Evolutionary conservation across 306 rosid genomes (phyloP), one percentile per base, ranked within the genome.

Genomic region (Quercus glauca): DNA sequence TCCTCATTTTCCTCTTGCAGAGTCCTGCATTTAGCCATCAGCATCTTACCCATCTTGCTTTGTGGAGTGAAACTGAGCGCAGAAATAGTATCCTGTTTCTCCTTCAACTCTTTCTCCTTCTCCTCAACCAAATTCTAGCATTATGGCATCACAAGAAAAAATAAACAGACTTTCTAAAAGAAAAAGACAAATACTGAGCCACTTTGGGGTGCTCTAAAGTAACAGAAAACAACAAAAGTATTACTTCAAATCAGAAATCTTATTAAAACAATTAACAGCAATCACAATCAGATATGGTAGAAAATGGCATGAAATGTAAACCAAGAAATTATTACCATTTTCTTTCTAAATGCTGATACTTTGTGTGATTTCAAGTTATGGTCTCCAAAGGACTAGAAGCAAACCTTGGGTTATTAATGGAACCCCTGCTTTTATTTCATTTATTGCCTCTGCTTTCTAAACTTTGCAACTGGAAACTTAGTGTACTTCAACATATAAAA

Each of bases 1-100:
- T 94, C 98, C 78, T 94, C 97, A 80, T 94, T 94, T 91, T 94
- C 99, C 86, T 91, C 97, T 83, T 94, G 99, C 81, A 94, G 86
- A 25, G 97, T 94, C 86, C 87, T 90, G 77, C 99, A 92, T 86
- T 94, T 94, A 79, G 97, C 97, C 97, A 94, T 92, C 78, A 94
- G 85, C 91, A 91, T 86, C 85, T 86, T 94, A 76, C 98, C 98
- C 97, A 91, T 92, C 88, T 91, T 94, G 92, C 97, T 94, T 76
- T 90, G 88, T n/a, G 97, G 91, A 57, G 97, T 94, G 76, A 94
- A 94, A 69, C 85, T 89, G 78, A 88, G 90, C 9, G 99, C 99
- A 57, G 97, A 89, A 71, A 88, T 86, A 78, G 93, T 89, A 75
- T 94, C 99, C 75, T 90, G 92, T 89, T 91, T 86, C 91, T 94